Conservation (phyloP, 371 early-diverging fungal species). For the Circinella minor region DNA sequence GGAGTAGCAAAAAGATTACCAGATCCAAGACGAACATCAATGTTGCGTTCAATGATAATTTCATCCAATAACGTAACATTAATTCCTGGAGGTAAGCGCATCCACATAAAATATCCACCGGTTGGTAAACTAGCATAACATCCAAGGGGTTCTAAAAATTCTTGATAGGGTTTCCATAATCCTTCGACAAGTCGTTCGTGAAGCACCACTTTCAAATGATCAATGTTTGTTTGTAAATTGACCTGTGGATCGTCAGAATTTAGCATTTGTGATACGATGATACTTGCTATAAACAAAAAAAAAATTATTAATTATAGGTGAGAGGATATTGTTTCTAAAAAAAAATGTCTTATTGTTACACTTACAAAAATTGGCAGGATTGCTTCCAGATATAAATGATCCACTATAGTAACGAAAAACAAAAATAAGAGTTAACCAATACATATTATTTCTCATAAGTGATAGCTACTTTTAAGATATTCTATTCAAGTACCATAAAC, state of each 20-base stretch:
- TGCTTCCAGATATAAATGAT: conserved; percentile 44
- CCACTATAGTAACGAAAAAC: conserved; percentile 28
- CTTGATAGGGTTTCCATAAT: conserved; percentile 30
- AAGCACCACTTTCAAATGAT: conserved; percentile 17
- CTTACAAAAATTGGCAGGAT: conserved; percentile 37
- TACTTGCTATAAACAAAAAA: conserved; percentile 21
- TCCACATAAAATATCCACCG: conserved; percentile 55
- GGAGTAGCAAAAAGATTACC: conserved; percentile 31
- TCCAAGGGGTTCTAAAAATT: conserved; percentile 35
- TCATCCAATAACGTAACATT: conserved; percentile 18
- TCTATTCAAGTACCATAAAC: conserved; percentile 27
- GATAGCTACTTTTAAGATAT: neutral
- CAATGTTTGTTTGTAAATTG: conserved; percentile 27
- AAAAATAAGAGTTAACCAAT: neutral
- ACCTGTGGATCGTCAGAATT: conserved; percentile 15
- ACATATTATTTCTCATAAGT: too few relatives aligned
- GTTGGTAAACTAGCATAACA: conserved; percentile 29
- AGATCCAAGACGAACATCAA: conserved; percentile 31
- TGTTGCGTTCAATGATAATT: conserved; percentile 17
- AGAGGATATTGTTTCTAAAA: neutral
- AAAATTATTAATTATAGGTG: neutral
- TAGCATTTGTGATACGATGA: conserved; percentile 37
- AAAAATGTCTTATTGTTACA: neutral
- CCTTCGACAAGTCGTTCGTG: conserved; percentile 29
- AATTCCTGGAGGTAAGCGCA: conserved; percentile 36